A percentile compares a stretch with the other conserved stretches of the same genome.
Evolutionary conservation across 1,139 yeast species (phyloP).

Genomic region (Lodderomyces theae): DNA sequence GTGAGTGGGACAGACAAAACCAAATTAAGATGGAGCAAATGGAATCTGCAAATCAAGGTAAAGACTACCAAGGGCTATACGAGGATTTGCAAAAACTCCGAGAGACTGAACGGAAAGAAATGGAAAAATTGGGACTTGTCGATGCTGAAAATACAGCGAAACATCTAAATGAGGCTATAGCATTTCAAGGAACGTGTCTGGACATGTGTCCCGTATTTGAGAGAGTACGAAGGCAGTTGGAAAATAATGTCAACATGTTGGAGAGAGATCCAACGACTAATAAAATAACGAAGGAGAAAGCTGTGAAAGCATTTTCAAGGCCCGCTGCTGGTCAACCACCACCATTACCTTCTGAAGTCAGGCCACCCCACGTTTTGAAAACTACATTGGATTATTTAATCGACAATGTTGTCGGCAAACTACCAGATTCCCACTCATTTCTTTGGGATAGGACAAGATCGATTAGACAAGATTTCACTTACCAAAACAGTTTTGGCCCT

Average conservation of each 20-base stretch:
- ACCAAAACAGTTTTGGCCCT: conserved; percentile 90
- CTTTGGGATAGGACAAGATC: conserved; percentile 99
- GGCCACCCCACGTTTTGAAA: conserved; percentile 79
- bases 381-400: conserved; percentile 69
- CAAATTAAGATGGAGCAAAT: conserved; percentile 38
- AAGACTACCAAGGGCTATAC: conserved; percentile 44
- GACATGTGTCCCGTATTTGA: conserved; percentile 97
- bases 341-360: conserved; percentile 93
- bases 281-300: conserved; percentile 59
- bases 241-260: conserved; percentile 77
- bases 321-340: conserved; percentile 99
- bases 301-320: conserved; percentile 90
- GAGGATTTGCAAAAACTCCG: conserved; percentile 68
- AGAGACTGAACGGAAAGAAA: conserved; percentile 69
- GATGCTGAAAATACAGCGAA: conserved; percentile 86
- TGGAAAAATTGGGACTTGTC: conserved; percentile 82
- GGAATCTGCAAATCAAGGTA: conserved; percentile 32
- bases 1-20: conserved; percentile 42
- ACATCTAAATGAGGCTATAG: conserved; percentile 79
- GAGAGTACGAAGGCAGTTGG: conserved; percentile 82
- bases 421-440: conserved; percentile 87
- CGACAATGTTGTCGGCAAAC: conserved; percentile 54
- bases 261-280: conserved; percentile 70
- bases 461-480: conserved; percentile 93
- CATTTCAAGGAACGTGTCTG: conserved; percentile 81